Evolutionary conservation across 2,329 filamentous ascomycete genomes (phyloP), one percentile per base, ranked within the genome.

Genomic region (Domatiomyces catenatus): DNA sequence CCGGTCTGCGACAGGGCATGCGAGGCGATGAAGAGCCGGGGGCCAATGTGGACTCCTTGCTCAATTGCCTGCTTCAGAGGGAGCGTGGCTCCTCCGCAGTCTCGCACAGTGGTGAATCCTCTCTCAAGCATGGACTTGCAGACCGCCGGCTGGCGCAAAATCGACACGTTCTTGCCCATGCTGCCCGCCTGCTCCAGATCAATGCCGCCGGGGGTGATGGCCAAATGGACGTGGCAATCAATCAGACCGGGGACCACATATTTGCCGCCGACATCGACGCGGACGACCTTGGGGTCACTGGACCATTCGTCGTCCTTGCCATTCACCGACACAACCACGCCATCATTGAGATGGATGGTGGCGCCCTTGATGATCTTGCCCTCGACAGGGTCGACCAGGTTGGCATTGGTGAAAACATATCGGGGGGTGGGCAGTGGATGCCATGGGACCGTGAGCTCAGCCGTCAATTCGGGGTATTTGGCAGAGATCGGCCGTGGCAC

Each of bases 101-200:
- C 77, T 2, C 78, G 70, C 2, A 76, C 68, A 1, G 68, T 74
- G 1, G 78, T 81, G 63, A 80, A 81, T 1, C 78, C 77, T 17
- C 76, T 69, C 42, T 64, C 61, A 0, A 81, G 68, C 64, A 78
- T 79, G 51, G 75, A 67, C 8, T 61, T 53, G 51, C 66, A 69
- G 5, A 74, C 64, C 51, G 69, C 75, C 0, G 75, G 66, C 57
- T 75, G 70, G 2, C 74, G 65, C 12, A 74, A 63, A 2, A 69
- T 60, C 5, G 56, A 56, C 6, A 50, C 49, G 28, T 61, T 57
- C 0, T 62, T 58, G 19, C 70, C 66, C 18, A 66, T 57, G 19
- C 55, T 57, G 52, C 68, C 64, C 1, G 67, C 58, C 4, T 65
- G 64, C 18, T 58, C 60, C 2, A 74, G 59, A 5, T 63, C 62